phyloP scores from a whole-genome alignment of 2,329 filamentous ascomycete genomes.

The Blastomyces silverae region DNA sequence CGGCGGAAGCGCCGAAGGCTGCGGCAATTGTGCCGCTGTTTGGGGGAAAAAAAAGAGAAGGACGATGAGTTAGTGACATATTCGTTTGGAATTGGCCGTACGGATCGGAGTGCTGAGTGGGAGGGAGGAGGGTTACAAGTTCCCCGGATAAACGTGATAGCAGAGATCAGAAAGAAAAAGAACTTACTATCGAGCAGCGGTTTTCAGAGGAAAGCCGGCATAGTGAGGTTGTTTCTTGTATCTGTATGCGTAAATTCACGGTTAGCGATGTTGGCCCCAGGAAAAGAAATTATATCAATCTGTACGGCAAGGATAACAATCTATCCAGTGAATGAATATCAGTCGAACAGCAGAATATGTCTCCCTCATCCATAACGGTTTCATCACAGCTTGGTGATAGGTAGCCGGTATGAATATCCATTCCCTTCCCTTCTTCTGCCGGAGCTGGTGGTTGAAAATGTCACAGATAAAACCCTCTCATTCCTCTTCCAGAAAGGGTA shows the following conservation, averaged over 20 bases:
- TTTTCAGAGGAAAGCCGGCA: not conserved
- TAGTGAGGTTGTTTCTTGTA: constrained; percentile 1
- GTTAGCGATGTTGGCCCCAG: not conserved
- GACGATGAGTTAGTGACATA: not conserved
- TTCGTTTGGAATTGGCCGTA: not conserved
- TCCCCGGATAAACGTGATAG: not conserved
- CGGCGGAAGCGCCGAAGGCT: constrained; percentile 52
- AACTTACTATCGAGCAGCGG: constrained; percentile 3
- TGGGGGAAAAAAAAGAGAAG: too few species aligned
- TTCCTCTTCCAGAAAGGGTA: not conserved
- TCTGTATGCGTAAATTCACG: not conserved
- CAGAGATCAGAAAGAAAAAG: constrained; percentile 14
- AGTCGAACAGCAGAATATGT: not conserved
- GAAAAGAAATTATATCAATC: not conserved
- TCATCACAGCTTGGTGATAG: not conserved
- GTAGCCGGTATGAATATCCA: not conserved
- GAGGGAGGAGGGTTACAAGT: not conserved
- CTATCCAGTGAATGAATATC: not conserved
- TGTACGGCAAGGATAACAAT: not conserved
- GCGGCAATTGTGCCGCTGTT: constrained; percentile 43
- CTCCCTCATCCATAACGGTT: not conserved
- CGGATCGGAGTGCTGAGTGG: not conserved
- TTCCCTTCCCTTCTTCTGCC: not conserved
- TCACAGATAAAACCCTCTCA: not conserved
- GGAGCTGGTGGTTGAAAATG: not conserved